Evolutionary conservation across 1,284 basidiomycete species (phyloP), one percentile per base, ranked within the genome.

Genomic region (Marasmius sp.): DNA sequence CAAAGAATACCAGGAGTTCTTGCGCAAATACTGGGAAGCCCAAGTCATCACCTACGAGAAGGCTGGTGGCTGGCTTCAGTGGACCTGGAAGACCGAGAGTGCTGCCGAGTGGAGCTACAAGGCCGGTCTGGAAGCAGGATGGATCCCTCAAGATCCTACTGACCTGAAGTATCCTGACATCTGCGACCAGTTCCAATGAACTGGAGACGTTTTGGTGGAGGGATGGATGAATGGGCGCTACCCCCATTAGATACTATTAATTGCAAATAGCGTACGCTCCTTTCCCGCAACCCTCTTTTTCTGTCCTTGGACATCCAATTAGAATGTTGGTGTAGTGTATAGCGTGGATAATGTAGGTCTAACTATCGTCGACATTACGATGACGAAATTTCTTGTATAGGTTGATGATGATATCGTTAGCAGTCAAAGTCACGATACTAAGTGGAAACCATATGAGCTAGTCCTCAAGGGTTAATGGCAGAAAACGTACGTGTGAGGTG

Each of bases 21-120:
- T 98, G 60, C 79, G 92, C 56, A 82, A 91, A 72, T 89, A 85
- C 75, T 98, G 89, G 86, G 94, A 96, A 72, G 91, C 92, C 0
- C 95, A 97, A 72, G 81, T 81, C 11, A 85, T 81, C 60, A 78
- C 88, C 3, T 92, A 51, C 64, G 89, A 91, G 77, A 76, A 77
- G 58, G 85, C 79, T 20, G 71, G 83, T 48, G 91, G 91, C 1
- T 93, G 91, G 91, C 74, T 92, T 27, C 84, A 86, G 70, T 93
- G 91, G 85, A 82, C 84, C 1, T 64, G 85, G 85, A 87, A 89
- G 74, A 71, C 88, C 0, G 91, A 92, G 72, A 77, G 76, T 65
- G 87, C 88, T 8, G 85, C 94, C 72, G 88, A 89, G 67, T 87
- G 93, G 92, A 79, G 86, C 1, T 92, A 92, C 75, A 83, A 89